Evolutionary conservation across 306 rosid species (phyloP).

Genomic region (Herpetospermum pedunculosum): DNA sequence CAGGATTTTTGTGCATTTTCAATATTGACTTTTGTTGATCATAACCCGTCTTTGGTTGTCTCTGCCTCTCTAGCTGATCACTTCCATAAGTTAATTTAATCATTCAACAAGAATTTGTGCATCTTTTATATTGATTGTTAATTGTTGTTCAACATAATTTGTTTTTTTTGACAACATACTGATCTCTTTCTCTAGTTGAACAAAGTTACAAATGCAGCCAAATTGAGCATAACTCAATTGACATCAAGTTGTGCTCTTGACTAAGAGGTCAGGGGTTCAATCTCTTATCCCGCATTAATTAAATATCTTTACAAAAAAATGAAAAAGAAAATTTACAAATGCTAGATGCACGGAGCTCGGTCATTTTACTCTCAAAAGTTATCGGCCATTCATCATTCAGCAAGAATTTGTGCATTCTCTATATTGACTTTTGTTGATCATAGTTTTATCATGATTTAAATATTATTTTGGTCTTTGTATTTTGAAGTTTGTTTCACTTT

Average conservation of each 20-base stretch:
- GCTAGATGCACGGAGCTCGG: not conserved
- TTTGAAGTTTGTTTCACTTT: too few relatives aligned
- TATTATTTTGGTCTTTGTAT: too few relatives aligned
- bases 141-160: too few relatives aligned
- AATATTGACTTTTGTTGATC: not conserved
- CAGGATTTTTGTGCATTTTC: slow-evolving; percentile 1
- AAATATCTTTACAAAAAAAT: too few relatives aligned
- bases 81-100: not conserved
- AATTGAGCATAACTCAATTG: too few relatives aligned
- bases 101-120: not conserved
- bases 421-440: not conserved
- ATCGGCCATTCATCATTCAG: not conserved
- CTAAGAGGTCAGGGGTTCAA: too few relatives aligned
- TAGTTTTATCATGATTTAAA: too few relatives aligned
- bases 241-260: too few relatives aligned
- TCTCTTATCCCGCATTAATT: too few relatives aligned
- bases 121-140: not conserved
- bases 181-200: not conserved
- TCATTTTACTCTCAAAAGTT: not conserved
- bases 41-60: not conserved
- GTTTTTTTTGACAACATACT: too few relatives aligned
- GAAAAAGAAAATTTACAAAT: too few relatives aligned
- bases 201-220: not conserved
- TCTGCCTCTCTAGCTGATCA: not conserved
- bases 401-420: not conserved